Base-by-base conservation (phyloP, 371 early-diverging fungal genomes). In the Dinochytrium kinnereticum region DNA sequence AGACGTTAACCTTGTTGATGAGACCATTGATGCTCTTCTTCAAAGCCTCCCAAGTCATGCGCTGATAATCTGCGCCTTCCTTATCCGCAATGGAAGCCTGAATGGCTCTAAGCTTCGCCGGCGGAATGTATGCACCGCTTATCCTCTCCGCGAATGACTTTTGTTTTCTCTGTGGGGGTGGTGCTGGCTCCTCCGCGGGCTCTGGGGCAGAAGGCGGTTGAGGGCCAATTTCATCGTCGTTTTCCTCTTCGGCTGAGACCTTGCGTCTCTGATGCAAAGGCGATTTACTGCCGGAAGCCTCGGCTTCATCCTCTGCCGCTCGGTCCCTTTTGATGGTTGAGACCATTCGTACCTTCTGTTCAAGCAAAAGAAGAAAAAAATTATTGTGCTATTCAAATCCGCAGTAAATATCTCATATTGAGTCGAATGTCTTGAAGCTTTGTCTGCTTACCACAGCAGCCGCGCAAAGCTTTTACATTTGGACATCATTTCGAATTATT, bases 21-120 rank as follows among this genome's bases (percentile, higher is more conserved):
- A 94, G 87, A 72, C 96, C 98, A 77, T 98, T 97, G 74, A 98
- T 91, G 61, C 90, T 90, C 82, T 97, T 98, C 80, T 96, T 97
- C 13, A 98, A 86, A 3, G 92, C 91, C 75, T 98, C 97, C 98
- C 98, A 98, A 36, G 89, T 90, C 79, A 95, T 90, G 17, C 97
- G 91, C 82, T 98, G 98, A 72, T 90, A 92, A 66, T 86, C 91
- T 37, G 87, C 88, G 59, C 89, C 90, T 28, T 77, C 81, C 65
- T 90, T 90, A 76, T 95, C 94, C 7, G 80, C 90, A 49, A 93
- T 89, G 24, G 86, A 83, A 26, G 91, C 91, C 78, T 96, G 95
- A 91, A 97, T 86, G 69, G 88, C 86, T 66, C 94, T 87, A 73
- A 95, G 86, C 21, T 91, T 88, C 50, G 93, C 94, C 24, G 98